Percentiles rank a stretch among this genome's conserved stretches.
phyloP scores from a whole-genome alignment of 768 basidiomycete species.

The Russula dissimulans region DNA sequence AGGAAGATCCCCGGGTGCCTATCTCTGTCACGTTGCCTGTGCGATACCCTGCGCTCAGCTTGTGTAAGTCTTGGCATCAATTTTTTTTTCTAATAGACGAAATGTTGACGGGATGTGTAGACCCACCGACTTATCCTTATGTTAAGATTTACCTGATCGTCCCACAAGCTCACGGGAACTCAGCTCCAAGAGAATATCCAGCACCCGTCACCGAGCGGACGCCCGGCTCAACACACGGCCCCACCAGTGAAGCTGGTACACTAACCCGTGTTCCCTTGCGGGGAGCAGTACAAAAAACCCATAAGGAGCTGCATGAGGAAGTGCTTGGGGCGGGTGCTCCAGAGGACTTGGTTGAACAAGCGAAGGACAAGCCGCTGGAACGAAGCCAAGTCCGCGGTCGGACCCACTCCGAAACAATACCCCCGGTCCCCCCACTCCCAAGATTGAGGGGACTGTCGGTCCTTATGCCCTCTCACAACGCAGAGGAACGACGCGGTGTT shows the following conservation, averaged over 20 bases:
- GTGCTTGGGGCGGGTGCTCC: not conserved
- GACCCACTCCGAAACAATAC: conserved; percentile 19
- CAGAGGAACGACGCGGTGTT: not conserved
- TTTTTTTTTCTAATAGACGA: not conserved
- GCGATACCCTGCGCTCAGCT: conserved; percentile 22
- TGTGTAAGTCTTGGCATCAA: conserved; percentile 19
- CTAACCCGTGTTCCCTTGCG: not conserved
- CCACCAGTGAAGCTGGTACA: not conserved
- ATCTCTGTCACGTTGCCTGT: not conserved
- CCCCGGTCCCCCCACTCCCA: conserved; percentile 13
- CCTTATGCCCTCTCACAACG: not conserved
- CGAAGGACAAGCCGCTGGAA: not conserved
- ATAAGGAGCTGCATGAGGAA: conserved; percentile 9
- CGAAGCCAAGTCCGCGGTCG: conserved; percentile 1
- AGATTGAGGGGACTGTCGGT: not conserved
- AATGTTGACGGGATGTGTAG: conserved; percentile 9
- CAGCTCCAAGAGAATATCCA: not conserved
- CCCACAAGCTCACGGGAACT: not conserved
- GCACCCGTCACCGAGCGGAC: not conserved
- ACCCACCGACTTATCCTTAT: conserved; percentile 23
- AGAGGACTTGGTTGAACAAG: not conserved
- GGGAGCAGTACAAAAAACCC: not conserved
- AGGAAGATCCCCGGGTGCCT: not conserved
- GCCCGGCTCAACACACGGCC: not conserved
- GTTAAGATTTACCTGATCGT: conserved; percentile 21